Base-by-base conservation (phyloP, 306 rosid species). In the Begonia peltatifolia region DNA sequence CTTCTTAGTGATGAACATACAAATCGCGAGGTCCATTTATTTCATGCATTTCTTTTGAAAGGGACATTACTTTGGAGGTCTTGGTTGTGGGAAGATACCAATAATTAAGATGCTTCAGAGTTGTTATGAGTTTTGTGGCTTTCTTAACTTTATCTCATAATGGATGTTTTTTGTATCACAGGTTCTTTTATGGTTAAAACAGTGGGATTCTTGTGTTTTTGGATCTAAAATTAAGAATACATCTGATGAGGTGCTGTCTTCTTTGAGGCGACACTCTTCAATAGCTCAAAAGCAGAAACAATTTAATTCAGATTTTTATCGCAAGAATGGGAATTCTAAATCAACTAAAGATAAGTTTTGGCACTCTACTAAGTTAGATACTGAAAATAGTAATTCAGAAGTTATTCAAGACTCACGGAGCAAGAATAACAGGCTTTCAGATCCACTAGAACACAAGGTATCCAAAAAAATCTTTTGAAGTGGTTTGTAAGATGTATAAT, bases 1-100 rank as follows among this genome's bases (percentile, higher is more conserved):
- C 97, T 90, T 72, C 94, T 90, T 35, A 90, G 97, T 50, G 94
- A 90, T 54, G 97, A 90, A 67, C 97, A 82, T 59, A 90, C 94
- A 71, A 90, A 90, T 62, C 97, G 95, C 10, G 97, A 82, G 95
- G 97, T 82, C 72, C 52, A 46, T 58, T 51, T 57, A 50, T 47
- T 51, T 56, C 7, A 46, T n/a, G 38, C 43, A 41, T 56, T 52
- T 49, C 47, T 59, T 30, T 38, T 35, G 48, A 62, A 41, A 55
- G 49, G 9, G 14, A 56, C 51, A 41, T 9, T 22, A 13, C 42
- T 52, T 61, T 30, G 12, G 14, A 52, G 10, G 13, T 17, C 9
- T 10, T 17, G 12, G 11, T 43, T 42, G 44, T 48, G 38, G 42
- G 53, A 41, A 10, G 10, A 36, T 59, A 41, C 41, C 9, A 15